These are phyloP conservation scores for Melampsora abietis-canadensis DNA, from an alignment of 1,284 basidiomycete genomes.

Conservation along the genomic window DNA sequence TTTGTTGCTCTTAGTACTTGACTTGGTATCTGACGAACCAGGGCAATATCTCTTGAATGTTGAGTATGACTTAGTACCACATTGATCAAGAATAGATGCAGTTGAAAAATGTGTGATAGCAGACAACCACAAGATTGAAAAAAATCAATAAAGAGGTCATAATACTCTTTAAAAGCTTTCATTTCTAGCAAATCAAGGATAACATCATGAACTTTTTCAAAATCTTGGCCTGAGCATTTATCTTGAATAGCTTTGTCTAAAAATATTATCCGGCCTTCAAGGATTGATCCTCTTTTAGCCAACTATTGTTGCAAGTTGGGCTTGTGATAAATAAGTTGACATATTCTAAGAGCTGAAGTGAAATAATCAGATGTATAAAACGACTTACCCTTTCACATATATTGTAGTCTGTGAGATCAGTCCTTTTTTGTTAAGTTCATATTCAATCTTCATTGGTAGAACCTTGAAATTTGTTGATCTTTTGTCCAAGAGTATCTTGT, in stretches of 20 bases:
- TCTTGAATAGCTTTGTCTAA: slow-evolving; percentile 6
- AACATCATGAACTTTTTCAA: slow-evolving; percentile 19
- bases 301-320: background rate
- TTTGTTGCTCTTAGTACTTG: background rate
- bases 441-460: no score
- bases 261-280: slow-evolving; percentile 9
- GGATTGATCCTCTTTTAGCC: slow-evolving; percentile 19
- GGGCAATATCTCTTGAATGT: slow-evolving; percentile 6
- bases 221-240: slow-evolving; percentile 16
- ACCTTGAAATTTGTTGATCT: slow-evolving; percentile 22
- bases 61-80: background rate
- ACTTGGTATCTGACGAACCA: background rate
- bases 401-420: no score
- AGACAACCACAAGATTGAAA: background rate
- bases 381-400: background rate
- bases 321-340: background rate
- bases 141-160: background rate
- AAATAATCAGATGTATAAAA: background rate
- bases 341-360: background rate
- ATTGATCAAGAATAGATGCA: background rate
- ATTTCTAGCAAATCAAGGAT: slow-evolving; percentile 20
- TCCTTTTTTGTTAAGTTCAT: no score
- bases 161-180: slow-evolving; percentile 27
- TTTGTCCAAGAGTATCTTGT: background rate
- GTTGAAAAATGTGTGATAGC: background rate